Percentiles rank a stretch among this genome's conserved stretches.
phyloP scores from a whole-genome alignment of 2,329 filamentous ascomycete species.

The Coniochaeta ligniaria region DNA sequence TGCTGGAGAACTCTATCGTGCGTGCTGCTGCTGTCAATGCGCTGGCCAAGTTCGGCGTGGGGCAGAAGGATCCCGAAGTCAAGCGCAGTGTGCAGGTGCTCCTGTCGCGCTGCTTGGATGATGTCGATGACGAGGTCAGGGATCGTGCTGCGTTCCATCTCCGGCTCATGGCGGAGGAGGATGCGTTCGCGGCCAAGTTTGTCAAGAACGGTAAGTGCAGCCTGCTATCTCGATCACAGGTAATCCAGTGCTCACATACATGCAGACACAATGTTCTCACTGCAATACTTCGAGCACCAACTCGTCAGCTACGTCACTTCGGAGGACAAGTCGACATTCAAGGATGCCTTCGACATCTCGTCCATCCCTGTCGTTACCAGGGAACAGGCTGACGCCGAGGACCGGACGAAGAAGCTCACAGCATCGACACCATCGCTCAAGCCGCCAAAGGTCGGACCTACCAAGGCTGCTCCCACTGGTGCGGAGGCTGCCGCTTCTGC shows the following conservation, averaged over 20 bases:
- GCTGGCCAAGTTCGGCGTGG: constrained; percentile 93
- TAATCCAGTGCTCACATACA: background rate
- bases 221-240: background rate
- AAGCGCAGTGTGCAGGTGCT: constrained; percentile 93
- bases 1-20: constrained; percentile 93
- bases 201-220: constrained; percentile 74
- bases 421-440: constrained; percentile 90
- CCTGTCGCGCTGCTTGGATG: constrained; percentile 87
- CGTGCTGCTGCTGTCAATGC: constrained; percentile 93
- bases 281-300: constrained; percentile 93
- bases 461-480: constrained; percentile 59
- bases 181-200: constrained; percentile 78
- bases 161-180: constrained; percentile 84
- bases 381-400: constrained; percentile 92
- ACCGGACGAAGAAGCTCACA: constrained; percentile 94
- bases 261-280: constrained; percentile 86
- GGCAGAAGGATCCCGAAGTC: constrained; percentile 91
- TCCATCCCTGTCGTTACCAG: constrained; percentile 89
- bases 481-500: constrained; percentile 72
- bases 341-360: constrained; percentile 80
- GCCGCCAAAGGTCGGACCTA: constrained; percentile 73
- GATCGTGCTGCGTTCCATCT: constrained; percentile 92
- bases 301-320: constrained; percentile 96
- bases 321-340: constrained; percentile 79
- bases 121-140: constrained; percentile 94